Evolutionary conservation across 805 yeast species (phyloP).

Genomic region (Hanseniaspora jakobsenii): DNA sequence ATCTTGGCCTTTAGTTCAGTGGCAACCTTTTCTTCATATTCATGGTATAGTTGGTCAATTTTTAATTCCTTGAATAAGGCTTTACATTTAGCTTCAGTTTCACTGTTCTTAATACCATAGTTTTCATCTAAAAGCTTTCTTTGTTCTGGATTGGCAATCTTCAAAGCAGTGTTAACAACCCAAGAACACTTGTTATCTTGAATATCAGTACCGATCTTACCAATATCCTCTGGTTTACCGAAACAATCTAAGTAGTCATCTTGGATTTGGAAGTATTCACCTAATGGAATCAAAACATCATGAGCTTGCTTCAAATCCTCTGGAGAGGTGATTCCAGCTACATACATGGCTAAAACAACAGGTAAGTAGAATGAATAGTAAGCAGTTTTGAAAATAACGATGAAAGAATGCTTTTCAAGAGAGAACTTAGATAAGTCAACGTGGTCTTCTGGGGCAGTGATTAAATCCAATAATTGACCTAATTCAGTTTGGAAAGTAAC

Average conservation of each 20-base stretch:
- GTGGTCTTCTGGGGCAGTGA: conserved; percentile 92
- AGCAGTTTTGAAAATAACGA: conserved; percentile 93
- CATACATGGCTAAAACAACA: conserved; percentile 90
- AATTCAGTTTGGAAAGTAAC: conserved; percentile 95
- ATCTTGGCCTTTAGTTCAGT: conserved; percentile 52
- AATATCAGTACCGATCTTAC: conserved; percentile 97
- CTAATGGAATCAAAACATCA: conserved; percentile 82
- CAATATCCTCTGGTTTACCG: conserved; percentile 94
- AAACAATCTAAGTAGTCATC: conserved; percentile 95
- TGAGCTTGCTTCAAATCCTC: conserved; percentile 76
- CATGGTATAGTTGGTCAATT: conserved; percentile 55
- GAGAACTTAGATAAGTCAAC: conserved; percentile 84
- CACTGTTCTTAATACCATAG: conserved; percentile 75
- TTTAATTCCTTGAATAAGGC: conserved; percentile 61
- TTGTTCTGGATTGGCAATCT: conserved; percentile 66
- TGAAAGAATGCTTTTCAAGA: conserved; percentile 80
- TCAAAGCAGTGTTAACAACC: conserved; percentile 88
- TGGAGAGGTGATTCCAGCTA: conserved; percentile 64
- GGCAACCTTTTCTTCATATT: conserved; percentile 74
- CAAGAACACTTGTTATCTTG: conserved; percentile 97
- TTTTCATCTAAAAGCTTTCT: conserved; percentile 70
- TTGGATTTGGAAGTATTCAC: conserved; percentile 97
- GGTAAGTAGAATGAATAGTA: conserved; percentile 95
- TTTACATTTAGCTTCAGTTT: conserved; percentile 57
- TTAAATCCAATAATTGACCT: conserved; percentile 89